phyloP scores from a whole-genome alignment of 1,139 yeast species.

The Meyerozyma elateridarum region DNA sequence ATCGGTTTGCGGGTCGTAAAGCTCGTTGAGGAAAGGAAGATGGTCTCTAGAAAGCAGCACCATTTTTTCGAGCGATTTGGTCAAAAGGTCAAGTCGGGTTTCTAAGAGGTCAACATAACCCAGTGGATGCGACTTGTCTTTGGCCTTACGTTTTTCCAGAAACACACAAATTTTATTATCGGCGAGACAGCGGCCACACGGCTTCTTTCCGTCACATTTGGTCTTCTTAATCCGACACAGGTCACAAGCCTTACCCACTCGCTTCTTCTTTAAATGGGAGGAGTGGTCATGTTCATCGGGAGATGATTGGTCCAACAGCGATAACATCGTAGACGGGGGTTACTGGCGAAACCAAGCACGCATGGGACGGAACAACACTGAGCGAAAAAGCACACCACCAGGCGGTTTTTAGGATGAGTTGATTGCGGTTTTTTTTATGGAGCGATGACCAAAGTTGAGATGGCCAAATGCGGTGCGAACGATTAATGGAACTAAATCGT shows the following conservation, averaged over 20 bases:
- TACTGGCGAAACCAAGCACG: too few relatives aligned
- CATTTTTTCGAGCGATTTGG: conserved; percentile 47
- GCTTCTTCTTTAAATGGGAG: conserved; percentile 42
- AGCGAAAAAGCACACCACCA: too few relatives aligned
- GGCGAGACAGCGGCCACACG: conserved; percentile 62
- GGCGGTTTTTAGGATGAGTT: too few relatives aligned
- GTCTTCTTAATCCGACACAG: conserved; percentile 72
- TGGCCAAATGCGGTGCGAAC: too few relatives aligned
- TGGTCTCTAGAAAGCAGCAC: conserved; percentile 33
- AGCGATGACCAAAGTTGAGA: too few relatives aligned
- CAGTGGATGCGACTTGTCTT: conserved; percentile 57
- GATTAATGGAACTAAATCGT: too few relatives aligned
- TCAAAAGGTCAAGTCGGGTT: conserved; percentile 58
- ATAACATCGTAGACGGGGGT: too few relatives aligned
- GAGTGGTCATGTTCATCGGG: conserved; percentile 5
- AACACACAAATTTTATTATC: conserved; percentile 76
- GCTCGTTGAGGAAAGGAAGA: conserved; percentile 26
- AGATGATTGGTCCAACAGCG: neutral
- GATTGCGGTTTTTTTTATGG: too few relatives aligned
- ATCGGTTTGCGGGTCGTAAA: conserved; percentile 15
- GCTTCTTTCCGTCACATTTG: conserved; percentile 74
- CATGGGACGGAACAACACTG: too few relatives aligned
- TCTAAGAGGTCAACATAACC: conserved; percentile 72
- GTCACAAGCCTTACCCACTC: conserved; percentile 82
- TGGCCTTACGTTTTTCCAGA: conserved; percentile 59